A percentile compares a stretch with the other conserved stretches of the same genome.
Evolutionary conservation across 2,329 filamentous ascomycete species (phyloP).

Genomic region (Diaporthe vexans): DNA sequence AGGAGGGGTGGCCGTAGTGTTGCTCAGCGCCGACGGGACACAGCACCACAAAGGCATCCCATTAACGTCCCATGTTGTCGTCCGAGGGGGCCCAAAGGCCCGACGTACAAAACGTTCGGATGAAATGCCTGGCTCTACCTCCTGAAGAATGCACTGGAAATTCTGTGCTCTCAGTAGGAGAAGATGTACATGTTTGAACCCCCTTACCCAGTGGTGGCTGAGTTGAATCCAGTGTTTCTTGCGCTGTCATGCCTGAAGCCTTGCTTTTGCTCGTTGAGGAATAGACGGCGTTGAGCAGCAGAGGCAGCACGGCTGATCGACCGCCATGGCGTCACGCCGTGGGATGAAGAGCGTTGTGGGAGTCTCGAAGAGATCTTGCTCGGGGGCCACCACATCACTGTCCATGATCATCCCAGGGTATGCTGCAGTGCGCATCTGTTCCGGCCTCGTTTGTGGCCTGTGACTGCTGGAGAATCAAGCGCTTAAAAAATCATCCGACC

Average conservation of each 20-base stretch:
- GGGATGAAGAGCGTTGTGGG: slow-evolving; percentile 31
- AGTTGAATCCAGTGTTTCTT: neutral
- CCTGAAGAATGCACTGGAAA: slow-evolving; percentile 1
- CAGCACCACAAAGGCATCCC: slow-evolving; percentile 3
- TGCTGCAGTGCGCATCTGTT: neutral
- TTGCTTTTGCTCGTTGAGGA: neutral
- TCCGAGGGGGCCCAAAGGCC: slow-evolving; percentile 10
- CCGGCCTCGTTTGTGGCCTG: slow-evolving; percentile 2
- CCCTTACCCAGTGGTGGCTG: neutral
- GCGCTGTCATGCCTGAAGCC: neutral
- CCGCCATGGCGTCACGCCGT: slow-evolving; percentile 20
- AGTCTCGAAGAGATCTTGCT: slow-evolving; percentile 7
- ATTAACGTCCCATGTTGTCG: slow-evolving; percentile 33
- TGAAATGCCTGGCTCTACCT: neutral
- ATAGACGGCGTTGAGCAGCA: neutral
- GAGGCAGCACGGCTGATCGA: slow-evolving; percentile 22
- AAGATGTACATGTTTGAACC: neutral
- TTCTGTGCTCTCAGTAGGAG: slow-evolving; percentile 4
- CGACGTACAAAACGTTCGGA: slow-evolving; percentile 13
- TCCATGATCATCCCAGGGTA: slow-evolving; percentile 32
- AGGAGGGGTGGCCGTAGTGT: slow-evolving; percentile 37
- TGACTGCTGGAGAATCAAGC: slow-evolving; percentile 17
- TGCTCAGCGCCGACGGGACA: neutral
- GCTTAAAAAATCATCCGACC: slow-evolving; percentile 9
- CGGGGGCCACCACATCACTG: slow-evolving; percentile 12